Conservation (phyloP, 192 early-diverging fungal species). For the Powellomyces hirtus region DNA sequence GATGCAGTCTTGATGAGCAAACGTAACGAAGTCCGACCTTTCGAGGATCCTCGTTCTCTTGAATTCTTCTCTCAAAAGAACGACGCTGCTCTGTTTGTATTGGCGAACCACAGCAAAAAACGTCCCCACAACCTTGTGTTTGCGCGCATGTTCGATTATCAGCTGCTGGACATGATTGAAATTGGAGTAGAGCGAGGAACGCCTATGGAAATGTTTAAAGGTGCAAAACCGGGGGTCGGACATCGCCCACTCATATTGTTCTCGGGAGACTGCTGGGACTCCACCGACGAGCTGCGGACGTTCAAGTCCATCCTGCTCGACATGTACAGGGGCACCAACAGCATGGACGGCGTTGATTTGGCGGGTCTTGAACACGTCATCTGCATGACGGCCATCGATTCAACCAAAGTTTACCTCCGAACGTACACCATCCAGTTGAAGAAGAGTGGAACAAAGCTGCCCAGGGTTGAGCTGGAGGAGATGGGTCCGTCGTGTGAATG, state of each 20-base stretch:
- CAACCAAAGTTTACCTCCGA: conserved; percentile 72
- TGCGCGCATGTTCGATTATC: conserved; percentile 89
- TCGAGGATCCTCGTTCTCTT: conserved; percentile 86
- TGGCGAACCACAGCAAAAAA: conserved; percentile 94
- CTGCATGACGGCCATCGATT: conserved; percentile 67
- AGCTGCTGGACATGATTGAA: conserved; percentile 95
- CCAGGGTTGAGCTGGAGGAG: conserved; percentile 87
- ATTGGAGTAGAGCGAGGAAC: conserved; percentile 73
- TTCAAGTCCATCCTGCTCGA: conserved; percentile 86
- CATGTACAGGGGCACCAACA: conserved; percentile 78
- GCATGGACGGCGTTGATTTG: conserved; percentile 71
- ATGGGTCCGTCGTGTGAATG: conserved; percentile 92
- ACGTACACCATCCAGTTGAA: conserved; percentile 81
- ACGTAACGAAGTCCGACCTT: conserved; percentile 94
- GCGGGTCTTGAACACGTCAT: conserved; percentile 90
- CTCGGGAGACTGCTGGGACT: conserved; percentile 83
- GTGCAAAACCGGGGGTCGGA: conserved; percentile 65
- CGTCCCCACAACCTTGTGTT: conserved; percentile 91
- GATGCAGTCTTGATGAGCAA: conserved; percentile 86
- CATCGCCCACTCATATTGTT: conserved; percentile 89
- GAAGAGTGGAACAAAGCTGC: conserved; percentile 78
- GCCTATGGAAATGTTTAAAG: conserved; percentile 71
- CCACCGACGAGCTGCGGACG: conserved; percentile 63
- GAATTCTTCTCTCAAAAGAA: conserved; percentile 97
- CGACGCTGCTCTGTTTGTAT: conserved; percentile 85